Base-by-base conservation (phyloP, 768 basidiomycete genomes). In the Rubroboletus pulcherrimus region DNA sequence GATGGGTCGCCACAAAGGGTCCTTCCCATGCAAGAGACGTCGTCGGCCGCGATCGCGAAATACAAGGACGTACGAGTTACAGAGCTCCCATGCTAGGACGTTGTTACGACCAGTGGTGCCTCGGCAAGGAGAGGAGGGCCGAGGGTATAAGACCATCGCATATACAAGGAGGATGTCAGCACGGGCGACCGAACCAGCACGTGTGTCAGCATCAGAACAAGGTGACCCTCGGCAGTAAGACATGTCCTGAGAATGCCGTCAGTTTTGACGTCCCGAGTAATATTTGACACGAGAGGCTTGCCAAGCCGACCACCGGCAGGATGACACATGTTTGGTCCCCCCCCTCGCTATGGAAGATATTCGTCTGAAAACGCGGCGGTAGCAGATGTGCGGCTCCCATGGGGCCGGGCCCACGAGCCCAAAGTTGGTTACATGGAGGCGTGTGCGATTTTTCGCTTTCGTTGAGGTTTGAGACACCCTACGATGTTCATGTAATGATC, bases 191-290 rank as follows among this genome's bases (percentile, higher is more conserved):
- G 30, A 21, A 39, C 26, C 17, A 46, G 34, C 30, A 34, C 29
- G 31, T 10, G 53, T 34, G 4, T 39, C 11, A 21, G n/a, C 21
- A 8, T n/a, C 26, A 39, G 44, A 40, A 44, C 10, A 34, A 31
- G 26, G 3, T 21, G 7, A 40, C 30, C 44, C 19, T 54, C 45
- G 54, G 62, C 19, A 61, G 42, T 10, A 44, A 15, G 26, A 33
- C 19, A 34, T 5, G 8, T 38, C 48, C 35, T 49, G 35, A 49
- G 37, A 33, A 59, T 59, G 64, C 64, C 61, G 63, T 54, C n/a
- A 51, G 11, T 7, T 40, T 19, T 21, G 42, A 31, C 45, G 19
- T 34, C 34, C 35, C 24, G 41, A 38, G 44, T 41, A 39, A 24
- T 30, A 31, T 43, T 31, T 51, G 46, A 52, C 42, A 41, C 4